Percentiles rank a stretch among this genome's conserved stretches.
phyloP scores from a whole-genome alignment of 306 rosid genomes.

The Trifolium subterraneum region DNA sequence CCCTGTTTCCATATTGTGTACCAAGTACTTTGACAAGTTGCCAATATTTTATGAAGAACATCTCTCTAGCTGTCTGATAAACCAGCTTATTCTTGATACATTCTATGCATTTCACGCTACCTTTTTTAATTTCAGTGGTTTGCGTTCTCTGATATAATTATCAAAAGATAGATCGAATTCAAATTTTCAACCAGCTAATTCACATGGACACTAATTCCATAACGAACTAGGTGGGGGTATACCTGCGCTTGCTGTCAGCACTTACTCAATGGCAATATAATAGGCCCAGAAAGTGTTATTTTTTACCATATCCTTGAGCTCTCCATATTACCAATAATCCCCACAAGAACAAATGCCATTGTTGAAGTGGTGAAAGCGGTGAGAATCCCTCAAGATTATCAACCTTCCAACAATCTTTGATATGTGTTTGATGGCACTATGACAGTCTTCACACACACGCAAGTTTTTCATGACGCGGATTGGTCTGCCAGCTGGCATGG shows the following conservation, averaged over 20 bases:
- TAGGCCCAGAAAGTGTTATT: slow-evolving; percentile 33
- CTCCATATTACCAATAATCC: slow-evolving; percentile 71
- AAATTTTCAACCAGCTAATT: slow-evolving; percentile 34
- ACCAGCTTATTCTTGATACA: slow-evolving; percentile 25
- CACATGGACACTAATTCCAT: neutral
- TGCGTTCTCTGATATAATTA: slow-evolving; percentile 26
- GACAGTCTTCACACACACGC: slow-evolving; percentile 87
- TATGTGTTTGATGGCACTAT: slow-evolving; percentile 80
- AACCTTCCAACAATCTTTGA: slow-evolving; percentile 79
- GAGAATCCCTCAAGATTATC: slow-evolving; percentile 79
- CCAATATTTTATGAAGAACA: slow-evolving; percentile 18
- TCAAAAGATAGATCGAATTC: slow-evolving; percentile 26
- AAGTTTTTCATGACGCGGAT: slow-evolving; percentile 83
- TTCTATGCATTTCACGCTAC: slow-evolving; percentile 25
- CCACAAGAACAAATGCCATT: slow-evolving; percentile 81
- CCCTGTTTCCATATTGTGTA: slow-evolving; percentile 6
- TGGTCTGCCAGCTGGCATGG: slow-evolving; percentile 79
- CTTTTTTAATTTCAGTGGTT: neutral
- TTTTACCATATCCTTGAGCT: slow-evolving; percentile 16
- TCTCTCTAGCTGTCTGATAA: neutral
- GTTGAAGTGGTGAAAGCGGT: slow-evolving; percentile 86
- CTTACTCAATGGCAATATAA: slow-evolving; percentile 2
- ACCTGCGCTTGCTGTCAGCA: no score
- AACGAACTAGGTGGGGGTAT: no score
- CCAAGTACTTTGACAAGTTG: neutral